Evolutionary conservation across 2,329 filamentous ascomycete genomes (phyloP), one percentile per base, ranked within the genome.

Genomic region (Lecanoromycetidae sp.): DNA sequence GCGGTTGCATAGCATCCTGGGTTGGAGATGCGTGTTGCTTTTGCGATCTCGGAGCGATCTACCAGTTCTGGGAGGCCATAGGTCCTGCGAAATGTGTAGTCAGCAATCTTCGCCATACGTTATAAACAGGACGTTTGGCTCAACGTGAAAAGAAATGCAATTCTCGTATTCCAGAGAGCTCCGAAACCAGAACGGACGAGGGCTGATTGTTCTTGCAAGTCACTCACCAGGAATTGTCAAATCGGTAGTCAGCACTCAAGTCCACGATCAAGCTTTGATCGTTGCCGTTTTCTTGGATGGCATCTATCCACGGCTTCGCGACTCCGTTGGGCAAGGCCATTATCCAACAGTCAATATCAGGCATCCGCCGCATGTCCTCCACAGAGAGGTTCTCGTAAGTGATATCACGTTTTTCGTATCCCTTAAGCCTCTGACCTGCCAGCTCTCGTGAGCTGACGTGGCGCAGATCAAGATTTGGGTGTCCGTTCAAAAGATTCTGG

Each of bases 271-370:
- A 71, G 57, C 84, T 87, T 52, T 76, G 75, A 58, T 72, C 70
- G 44, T 77, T 75, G 49, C 78, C 78, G 26, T 75, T 77, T 59
- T 82, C 75, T 57, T 88, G 77, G 44, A 96, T 77, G 6, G 90
- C 90, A 54, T 96, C 86, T 8, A 96, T 83, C 57, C 83, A 98
- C 0, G 91, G 88, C 68, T 87, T 84, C 77, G 87, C 95, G 41
- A 94, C 87, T 52, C 86, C 85, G 60, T 96, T 98, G 36, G 91
- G 91, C 25, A 96, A 79, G 29, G 91, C 91, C 85, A 96, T 91
- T 36, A 96, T 85, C 88, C 88, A 96, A 68, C 85, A 91, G 69
- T 96, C 90, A 41, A 96, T 80, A 58, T 88, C 78, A 53, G 91
- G 85, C 77, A 96, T 86, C 49, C 80, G 75, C 53, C 80, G 79